Percentiles rank a stretch among this genome's conserved stretches.
These are phyloP conservation scores for Mycogone perniciosa DNA, from an alignment of 2,329 filamentous ascomycete species.

Conservation along the genomic window DNA sequence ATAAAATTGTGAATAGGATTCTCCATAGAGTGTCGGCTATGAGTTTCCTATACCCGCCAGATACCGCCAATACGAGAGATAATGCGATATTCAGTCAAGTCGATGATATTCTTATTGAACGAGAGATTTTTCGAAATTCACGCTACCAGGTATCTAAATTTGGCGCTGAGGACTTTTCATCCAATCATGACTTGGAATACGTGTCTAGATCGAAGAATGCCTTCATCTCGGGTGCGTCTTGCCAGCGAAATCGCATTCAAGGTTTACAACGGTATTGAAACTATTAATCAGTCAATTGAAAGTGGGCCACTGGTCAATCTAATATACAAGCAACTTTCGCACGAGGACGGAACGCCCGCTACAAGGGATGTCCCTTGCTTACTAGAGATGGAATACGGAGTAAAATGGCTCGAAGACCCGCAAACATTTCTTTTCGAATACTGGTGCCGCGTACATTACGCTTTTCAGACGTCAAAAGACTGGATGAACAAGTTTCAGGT, in stretches of 20 bases:
- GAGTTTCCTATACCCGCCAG: conserved; percentile 10
- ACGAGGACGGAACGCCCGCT: not conserved
- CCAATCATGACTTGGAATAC: not conserved
- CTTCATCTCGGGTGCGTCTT: not conserved
- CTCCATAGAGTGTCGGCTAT: not conserved
- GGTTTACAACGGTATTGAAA: not conserved
- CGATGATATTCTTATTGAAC: not conserved
- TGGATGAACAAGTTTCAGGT: not conserved
- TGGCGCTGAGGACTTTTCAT: not conserved
- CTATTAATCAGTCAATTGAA: not conserved
- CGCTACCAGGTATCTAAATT: not conserved
- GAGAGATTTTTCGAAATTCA: conserved; percentile 13
- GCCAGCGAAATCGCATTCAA: not conserved
- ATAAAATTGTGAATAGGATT: conserved; percentile 4
- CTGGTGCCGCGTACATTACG: not conserved
- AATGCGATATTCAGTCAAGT: not conserved
- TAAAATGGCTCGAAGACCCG: not conserved
- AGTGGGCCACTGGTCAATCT: not conserved
- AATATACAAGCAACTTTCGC: not conserved
- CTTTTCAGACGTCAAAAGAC: not conserved
- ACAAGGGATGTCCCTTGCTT: not conserved
- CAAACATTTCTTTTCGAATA: not conserved
- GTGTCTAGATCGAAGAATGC: not conserved
- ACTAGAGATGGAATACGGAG: not conserved
- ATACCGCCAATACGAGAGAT: not conserved